Percentiles rank a stretch among this genome's conserved stretches.
Conservation (phyloP, 139 green algal species). For the Picochlorum costavermella region DNA sequence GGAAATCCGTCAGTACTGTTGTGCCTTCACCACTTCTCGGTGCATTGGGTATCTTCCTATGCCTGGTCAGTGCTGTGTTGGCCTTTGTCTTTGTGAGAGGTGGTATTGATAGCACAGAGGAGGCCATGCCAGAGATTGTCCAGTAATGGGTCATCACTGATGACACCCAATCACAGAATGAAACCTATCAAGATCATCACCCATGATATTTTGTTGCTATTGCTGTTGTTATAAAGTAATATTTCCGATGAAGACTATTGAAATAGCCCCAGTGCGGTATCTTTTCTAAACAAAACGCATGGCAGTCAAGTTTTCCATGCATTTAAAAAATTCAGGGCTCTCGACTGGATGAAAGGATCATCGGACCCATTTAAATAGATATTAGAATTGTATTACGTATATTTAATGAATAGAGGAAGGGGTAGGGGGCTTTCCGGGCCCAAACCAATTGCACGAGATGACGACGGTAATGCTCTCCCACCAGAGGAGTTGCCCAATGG, state of each 20-base stretch:
- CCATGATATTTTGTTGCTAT: too few relatives aligned
- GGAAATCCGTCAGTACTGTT: neutral
- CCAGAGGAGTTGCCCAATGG: slow-evolving; percentile 1
- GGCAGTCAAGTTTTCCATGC: too few relatives aligned
- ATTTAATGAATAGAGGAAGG: slow-evolving; percentile 7
- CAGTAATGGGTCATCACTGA: too few relatives aligned
- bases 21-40: neutral
- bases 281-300: too few relatives aligned
- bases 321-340: too few relatives aligned
- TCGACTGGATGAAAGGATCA: too few relatives aligned
- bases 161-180: too few relatives aligned
- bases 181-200: too few relatives aligned
- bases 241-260: too few relatives aligned
- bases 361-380: neutral
- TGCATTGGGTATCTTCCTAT: neutral
- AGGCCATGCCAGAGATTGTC: too few relatives aligned
- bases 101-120: neutral
- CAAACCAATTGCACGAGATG: slow-evolving; percentile 4
- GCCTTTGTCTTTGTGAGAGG: slow-evolving; percentile 5
- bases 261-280: too few relatives aligned
- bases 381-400: neutral
- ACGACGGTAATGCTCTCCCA: slow-evolving; percentile 7
- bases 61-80: neutral
- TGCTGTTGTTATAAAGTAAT: too few relatives aligned
- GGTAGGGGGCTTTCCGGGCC: slow-evolving; percentile 3